Percentiles rank a stretch among this genome's conserved stretches.
Conservation (phyloP, 306 rosid genomes). For the Rubus idaeus region DNA sequence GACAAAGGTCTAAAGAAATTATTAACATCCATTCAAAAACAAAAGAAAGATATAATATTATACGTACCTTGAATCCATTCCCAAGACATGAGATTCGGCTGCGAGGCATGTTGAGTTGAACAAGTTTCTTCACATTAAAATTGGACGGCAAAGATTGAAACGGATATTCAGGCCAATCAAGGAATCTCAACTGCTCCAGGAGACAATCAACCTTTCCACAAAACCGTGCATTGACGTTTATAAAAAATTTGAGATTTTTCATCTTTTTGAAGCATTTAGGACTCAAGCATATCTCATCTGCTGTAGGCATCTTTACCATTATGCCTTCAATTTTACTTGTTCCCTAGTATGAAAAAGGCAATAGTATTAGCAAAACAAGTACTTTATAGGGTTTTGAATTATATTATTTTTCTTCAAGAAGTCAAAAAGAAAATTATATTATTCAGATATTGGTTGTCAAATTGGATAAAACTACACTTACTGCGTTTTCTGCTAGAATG, state of each 20-base stretch:
- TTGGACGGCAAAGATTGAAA: conserved; percentile 23
- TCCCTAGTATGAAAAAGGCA: not conserved
- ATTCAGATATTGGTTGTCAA: no score
- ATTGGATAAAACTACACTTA: no score
- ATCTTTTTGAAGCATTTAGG: conserved; percentile 23
- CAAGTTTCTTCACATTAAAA: conserved; percentile 30
- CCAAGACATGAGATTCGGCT: conserved; percentile 22
- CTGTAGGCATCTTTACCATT: not conserved
- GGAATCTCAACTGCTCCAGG: conserved; percentile 34
- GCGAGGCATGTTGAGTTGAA: conserved; percentile 22
- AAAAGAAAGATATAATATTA: not conserved
- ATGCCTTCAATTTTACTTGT: not conserved
- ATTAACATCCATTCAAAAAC: not conserved
- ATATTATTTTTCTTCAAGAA: no score
- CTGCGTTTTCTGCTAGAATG: no score
- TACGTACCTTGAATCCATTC: conserved; percentile 19
- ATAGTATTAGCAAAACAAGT: conserved; percentile 20
- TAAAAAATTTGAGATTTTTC: conserved; percentile 33
- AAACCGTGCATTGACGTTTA: conserved; percentile 26
- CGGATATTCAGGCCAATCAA: conserved; percentile 42
- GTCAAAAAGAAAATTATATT: no score
- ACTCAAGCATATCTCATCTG: conserved; percentile 16
- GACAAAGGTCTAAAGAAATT: not conserved
- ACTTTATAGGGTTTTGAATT: no score
- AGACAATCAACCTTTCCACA: conserved; percentile 26